Evolutionary conservation across 2,329 filamentous ascomycete species (phyloP), one percentile per base, ranked within the genome.

Genomic region (Colletotrichum destructivum): DNA sequence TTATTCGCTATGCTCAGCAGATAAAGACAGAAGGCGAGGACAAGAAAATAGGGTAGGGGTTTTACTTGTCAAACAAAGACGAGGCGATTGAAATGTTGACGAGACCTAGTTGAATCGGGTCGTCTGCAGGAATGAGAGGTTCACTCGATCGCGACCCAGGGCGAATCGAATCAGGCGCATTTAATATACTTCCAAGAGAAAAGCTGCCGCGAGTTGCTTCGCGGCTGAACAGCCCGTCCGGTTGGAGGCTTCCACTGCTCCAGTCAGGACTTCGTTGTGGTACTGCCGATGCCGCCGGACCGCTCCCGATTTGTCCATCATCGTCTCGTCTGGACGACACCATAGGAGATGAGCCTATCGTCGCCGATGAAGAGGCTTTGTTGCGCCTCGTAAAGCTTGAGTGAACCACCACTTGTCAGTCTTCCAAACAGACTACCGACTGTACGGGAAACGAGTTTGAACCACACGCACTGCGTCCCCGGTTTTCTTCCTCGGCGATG

Each of bases 401-500:
- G 6, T 12, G 16, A 31, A 31, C 26, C 26, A 31, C 26, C 5
- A 31, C 23, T 13, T 7, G 26, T 62, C 42, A 62, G 35, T 23
- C 4, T 23, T 18, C 4, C 26, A 31, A 31, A 16, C 26, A 13
- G 18, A 15, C 18, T 21, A 8, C 18, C 6, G 13, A 8, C 8
- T 18, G 21, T 21, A 16, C 4, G 4, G 15, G 44, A 7, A 7
- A n/a, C 7, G 11, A 4, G 26, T 47, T 8, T 3, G 21, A 5
- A 2, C 21, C 18, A 13, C 38, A 61, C 72, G 64, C 71, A 82
- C 81, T 76, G 80, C 42, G 81, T 79, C 0, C 80, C 81, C 1
- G 78, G 79, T 67, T 83, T 84, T 15, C 82, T 78, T 12, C 82
- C 82, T 26, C 82, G 80, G 8, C 79, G 80, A 74, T 84, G 82